A percentile compares a stretch with the other conserved stretches of the same genome.
These are phyloP conservation scores for Clavispora santaluciae DNA, from an alignment of 805 yeast genomes.

Conservation along the genomic window DNA sequence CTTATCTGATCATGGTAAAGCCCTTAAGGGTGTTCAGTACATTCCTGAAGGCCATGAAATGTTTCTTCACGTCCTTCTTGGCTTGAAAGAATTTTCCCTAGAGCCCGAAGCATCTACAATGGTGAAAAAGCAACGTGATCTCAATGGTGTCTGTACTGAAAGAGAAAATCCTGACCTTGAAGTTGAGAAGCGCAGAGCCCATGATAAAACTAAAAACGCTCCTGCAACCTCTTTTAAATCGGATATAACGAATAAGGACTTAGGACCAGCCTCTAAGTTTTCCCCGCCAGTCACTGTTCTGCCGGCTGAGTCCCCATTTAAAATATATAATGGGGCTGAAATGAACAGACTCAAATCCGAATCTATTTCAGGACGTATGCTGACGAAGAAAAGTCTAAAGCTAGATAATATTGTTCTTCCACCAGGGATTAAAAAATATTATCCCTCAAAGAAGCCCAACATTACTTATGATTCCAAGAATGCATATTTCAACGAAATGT, in stretches of 20 bases:
- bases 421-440: constrained; percentile 24
- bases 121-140: constrained; percentile 21
- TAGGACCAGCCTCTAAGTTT: too few relatives aligned
- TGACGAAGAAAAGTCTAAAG: background rate
- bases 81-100: constrained; percentile 40
- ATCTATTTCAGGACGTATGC: too few relatives aligned
- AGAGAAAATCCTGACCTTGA: constrained; percentile 20
- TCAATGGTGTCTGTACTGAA: constrained; percentile 18
- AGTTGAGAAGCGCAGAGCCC: constrained; percentile 34
- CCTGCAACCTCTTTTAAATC: constrained; percentile 29
- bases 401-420: too few relatives aligned
- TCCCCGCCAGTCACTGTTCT: too few relatives aligned
- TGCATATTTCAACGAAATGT: constrained; percentile 53
- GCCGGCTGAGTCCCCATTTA: too few relatives aligned
- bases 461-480: constrained; percentile 45
- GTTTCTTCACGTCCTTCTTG: constrained; percentile 44
- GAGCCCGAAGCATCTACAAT: constrained; percentile 7
- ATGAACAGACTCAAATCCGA: too few relatives aligned
- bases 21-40: constrained; percentile 12
- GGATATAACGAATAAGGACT: constrained; percentile 36
- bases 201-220: constrained; percentile 30
- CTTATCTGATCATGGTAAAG: constrained; percentile 17
- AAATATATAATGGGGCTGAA: too few relatives aligned
- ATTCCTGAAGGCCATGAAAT: constrained; percentile 44
- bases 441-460: constrained; percentile 36